Percentiles rank a stretch among this genome's conserved stretches.
phyloP scores from a whole-genome alignment of 805 yeast genomes.

The Sugiyamaella americana region DNA sequence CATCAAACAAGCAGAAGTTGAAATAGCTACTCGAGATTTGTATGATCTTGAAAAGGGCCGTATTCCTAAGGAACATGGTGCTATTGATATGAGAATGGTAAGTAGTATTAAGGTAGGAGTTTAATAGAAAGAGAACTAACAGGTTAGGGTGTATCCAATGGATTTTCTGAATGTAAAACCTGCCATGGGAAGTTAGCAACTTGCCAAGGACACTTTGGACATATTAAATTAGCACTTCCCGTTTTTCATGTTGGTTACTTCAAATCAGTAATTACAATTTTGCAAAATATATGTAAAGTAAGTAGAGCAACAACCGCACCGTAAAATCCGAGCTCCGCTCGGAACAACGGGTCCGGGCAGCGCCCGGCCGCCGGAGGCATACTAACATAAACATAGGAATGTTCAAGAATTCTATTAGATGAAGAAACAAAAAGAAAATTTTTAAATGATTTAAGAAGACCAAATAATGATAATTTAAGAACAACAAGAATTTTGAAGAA shows the following conservation, averaged over 20 bases:
- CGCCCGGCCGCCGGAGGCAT: background rate
- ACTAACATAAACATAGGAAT: constrained; percentile 34
- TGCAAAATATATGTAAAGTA: constrained; percentile 81
- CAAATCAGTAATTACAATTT: constrained; percentile 78
- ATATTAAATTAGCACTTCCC: constrained; percentile 85
- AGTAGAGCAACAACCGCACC: too few relatives aligned
- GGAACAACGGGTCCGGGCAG: background rate
- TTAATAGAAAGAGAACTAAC: background rate
- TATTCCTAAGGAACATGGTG: constrained; percentile 76
- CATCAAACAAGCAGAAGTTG: constrained; percentile 90
- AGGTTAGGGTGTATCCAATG: constrained; percentile 70
- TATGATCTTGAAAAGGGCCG: constrained; percentile 89
- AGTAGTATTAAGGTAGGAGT: constrained; percentile 1
- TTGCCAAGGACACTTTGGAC: constrained; percentile 99
- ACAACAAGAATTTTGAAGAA: constrained; percentile 84
- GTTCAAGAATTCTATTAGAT: constrained; percentile 71
- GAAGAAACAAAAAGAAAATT: constrained; percentile 66
- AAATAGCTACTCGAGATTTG: constrained; percentile 82
- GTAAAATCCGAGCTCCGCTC: too few relatives aligned
- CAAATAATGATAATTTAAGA: constrained; percentile 82
- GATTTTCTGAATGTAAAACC: constrained; percentile 77
- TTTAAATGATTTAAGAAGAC: constrained; percentile 73
- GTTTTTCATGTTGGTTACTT: constrained; percentile 97
- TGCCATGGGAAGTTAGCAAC: constrained; percentile 89
- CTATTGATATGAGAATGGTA: constrained; percentile 79